These are phyloP conservation scores for Amniculicola lignicola DNA, from an alignment of 495 filamentous ascomycete species.

Conservation along the genomic window DNA sequence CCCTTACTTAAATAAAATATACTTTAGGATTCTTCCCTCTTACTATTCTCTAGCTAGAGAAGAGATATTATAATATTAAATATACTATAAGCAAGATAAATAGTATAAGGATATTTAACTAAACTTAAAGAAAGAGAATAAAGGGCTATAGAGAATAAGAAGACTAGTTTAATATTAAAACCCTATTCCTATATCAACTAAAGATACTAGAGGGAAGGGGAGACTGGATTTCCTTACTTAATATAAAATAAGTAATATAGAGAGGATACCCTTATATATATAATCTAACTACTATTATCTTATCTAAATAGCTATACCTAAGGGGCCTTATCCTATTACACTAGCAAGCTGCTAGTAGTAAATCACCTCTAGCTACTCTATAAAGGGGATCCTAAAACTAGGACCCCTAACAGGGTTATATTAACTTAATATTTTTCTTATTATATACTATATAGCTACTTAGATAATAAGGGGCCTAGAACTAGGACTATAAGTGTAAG, in stretches of 20 bases:
- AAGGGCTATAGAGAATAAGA: conserved; percentile 14
- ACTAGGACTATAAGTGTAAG: conserved; percentile 11
- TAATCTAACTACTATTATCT: conserved; percentile 13
- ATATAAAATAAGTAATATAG: conserved; percentile 13
- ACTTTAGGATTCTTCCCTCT: conserved; percentile 10
- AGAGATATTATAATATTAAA: conserved; percentile 12
- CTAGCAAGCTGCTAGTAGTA: conserved; percentile 11
- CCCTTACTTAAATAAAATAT: conserved; percentile 8
- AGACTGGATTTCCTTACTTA: conserved; percentile 4
- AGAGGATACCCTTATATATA: conserved; percentile 1
- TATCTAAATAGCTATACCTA: conserved; percentile 9
- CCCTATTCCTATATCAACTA: conserved; percentile 1
- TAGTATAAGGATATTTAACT: conserved; percentile 10
- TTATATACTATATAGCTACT: conserved; percentile 9
- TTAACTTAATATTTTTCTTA: conserved; percentile 18
- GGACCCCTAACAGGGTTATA: conserved; percentile 12
- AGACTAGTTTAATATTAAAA: conserved; percentile 6
- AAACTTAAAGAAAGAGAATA: conserved; percentile 16
- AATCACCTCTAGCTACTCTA: conserved; percentile 15
- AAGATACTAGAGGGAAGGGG: conserved; percentile 13
- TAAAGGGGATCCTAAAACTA: conserved; percentile 19
- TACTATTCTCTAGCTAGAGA: conserved; percentile 8
- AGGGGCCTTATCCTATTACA: conserved; percentile 15
- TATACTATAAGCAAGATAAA: conserved; percentile 9
- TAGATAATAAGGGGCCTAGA: conserved; percentile 15